A percentile compares a stretch with the other conserved stretches of the same genome.
Evolutionary conservation across 2,329 filamentous ascomycete species (phyloP).

Genomic region (Atkinsonella texensis): DNA sequence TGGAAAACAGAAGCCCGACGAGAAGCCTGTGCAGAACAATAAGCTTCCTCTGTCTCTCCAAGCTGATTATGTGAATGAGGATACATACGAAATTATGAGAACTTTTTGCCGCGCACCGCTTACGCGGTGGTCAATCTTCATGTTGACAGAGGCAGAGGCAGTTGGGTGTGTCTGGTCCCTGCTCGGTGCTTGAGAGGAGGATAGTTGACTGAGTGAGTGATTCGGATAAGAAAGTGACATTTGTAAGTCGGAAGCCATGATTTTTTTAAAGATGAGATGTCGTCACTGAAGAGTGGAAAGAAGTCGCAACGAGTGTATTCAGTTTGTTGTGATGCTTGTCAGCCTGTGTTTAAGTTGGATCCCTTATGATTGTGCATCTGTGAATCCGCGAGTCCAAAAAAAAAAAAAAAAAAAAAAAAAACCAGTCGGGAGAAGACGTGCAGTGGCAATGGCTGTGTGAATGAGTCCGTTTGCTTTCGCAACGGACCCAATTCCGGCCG

Average conservation of each 20-base stretch:
- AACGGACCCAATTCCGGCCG: not conserved
- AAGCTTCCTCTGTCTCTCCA: not conserved
- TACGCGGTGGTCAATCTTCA: conserved; percentile 2
- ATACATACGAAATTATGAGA: conserved; percentile 24
- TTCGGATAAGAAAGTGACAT: conserved; percentile 23
- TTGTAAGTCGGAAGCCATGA: conserved; percentile 16
- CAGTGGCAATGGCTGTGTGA: not conserved
- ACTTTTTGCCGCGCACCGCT: conserved; percentile 14
- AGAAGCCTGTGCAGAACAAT: conserved; percentile 27
- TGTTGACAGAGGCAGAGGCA: not conserved
- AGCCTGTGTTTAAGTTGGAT: not conserved
- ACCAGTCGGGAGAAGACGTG: too few relatives aligned
- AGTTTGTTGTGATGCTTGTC: not conserved
- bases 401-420: not conserved
- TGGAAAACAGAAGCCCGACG: conserved; percentile 42
- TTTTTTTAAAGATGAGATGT: not conserved
- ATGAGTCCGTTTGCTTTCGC: not conserved
- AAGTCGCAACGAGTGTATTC: not conserved
- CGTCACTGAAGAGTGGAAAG: conserved; percentile 1
- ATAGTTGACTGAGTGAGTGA: conserved; percentile 19
- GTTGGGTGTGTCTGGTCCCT: not conserved
- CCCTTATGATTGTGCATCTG: not conserved
- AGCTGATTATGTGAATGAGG: not conserved
- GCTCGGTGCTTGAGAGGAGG: conserved; percentile 7
- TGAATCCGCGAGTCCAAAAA: conserved; percentile 3